Evolutionary conservation across 768 basidiomycete genomes (phyloP).

Genomic region (Psilocybe sp.): DNA sequence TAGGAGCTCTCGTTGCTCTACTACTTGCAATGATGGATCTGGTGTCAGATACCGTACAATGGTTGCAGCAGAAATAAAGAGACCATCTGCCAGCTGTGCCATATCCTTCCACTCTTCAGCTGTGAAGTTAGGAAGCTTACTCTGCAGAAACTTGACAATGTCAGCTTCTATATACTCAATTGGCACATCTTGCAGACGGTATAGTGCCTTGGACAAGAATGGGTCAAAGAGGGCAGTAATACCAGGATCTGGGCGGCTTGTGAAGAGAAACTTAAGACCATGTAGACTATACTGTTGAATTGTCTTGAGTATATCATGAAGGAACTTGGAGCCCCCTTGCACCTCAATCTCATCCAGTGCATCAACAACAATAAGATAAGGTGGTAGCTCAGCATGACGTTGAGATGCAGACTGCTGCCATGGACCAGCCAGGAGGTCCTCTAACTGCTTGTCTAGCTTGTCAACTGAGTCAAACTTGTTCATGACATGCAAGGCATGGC

Average conservation of each 20-base stretch:
- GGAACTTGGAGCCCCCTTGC: conserved; percentile 10
- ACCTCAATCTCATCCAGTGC: conserved; percentile 21
- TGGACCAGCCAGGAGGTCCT: background rate
- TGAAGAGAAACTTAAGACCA: conserved; percentile 19
- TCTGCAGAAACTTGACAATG: conserved; percentile 2
- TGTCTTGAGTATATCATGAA: conserved; percentile 9
- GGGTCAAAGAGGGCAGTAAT: conserved; percentile 9
- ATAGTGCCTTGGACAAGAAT: conserved; percentile 7
- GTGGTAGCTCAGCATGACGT: background rate
- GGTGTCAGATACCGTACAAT: conserved; percentile 13
- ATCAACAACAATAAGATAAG: conserved; percentile 20
- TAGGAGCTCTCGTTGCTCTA: conserved; percentile 7
- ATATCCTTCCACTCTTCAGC: conserved; percentile 9
- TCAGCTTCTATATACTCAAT: conserved; percentile 2
- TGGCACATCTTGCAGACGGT: conserved; percentile 9
- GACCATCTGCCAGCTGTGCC: conserved; percentile 11
- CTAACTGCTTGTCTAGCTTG: background rate
- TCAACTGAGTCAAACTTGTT: background rate
- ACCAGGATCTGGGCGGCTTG: conserved; percentile 17
- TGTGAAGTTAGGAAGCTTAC: background rate
- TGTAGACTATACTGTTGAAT: conserved; percentile 3
- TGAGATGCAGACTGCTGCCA: background rate
- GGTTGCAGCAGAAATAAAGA: conserved; percentile 26
- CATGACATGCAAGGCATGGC: background rate
- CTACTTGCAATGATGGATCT: background rate